Evolutionary conservation across 441 rosid species (phyloP).

Genomic region (Pelargonium cotyledonis): DNA sequence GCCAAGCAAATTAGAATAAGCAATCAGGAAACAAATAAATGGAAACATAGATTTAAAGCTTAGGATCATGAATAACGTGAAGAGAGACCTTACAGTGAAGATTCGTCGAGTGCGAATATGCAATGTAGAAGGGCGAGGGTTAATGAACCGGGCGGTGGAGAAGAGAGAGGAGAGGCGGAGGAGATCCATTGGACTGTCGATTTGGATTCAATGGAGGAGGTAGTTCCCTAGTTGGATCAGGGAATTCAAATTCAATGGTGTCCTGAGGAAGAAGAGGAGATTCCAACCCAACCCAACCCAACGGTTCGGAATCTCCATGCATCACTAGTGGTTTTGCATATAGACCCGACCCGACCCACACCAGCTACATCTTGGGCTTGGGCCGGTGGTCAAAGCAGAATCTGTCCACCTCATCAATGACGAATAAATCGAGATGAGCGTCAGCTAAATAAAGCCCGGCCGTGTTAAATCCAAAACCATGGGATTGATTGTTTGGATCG

Average conservation of each 20-base stretch:
- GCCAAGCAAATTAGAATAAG: not conserved
- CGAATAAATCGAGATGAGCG: no score
- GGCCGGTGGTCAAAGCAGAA: no score
- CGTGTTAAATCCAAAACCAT: no score
- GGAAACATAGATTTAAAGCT: not conserved
- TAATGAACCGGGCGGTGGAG: slow-evolving; percentile 36
- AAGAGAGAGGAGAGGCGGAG: slow-evolving; percentile 33
- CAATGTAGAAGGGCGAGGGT: slow-evolving; percentile 18
- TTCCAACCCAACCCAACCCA: slow-evolving; percentile 2
- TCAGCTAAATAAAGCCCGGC: no score
- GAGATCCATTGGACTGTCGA: slow-evolving; percentile 33
- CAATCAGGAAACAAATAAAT: not conserved
- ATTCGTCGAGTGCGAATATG: slow-evolving; percentile 26
- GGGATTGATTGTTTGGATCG: no score
- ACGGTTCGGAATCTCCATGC: slow-evolving; percentile 1
- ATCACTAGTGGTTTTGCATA: not conserved
- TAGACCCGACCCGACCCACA: not conserved
- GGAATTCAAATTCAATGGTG: not conserved
- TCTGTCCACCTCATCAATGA: no score
- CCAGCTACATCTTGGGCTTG: no score
- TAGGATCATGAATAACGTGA: slow-evolving; percentile 16
- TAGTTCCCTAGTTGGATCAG: slow-evolving; percentile 7
- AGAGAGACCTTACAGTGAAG: slow-evolving; percentile 46
- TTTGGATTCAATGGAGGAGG: slow-evolving; percentile 13
- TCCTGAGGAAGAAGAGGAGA: not conserved